Evolutionary conservation across 73 alveolate genomes (phyloP).

Genomic region (Blepharisma stoltei): DNA sequence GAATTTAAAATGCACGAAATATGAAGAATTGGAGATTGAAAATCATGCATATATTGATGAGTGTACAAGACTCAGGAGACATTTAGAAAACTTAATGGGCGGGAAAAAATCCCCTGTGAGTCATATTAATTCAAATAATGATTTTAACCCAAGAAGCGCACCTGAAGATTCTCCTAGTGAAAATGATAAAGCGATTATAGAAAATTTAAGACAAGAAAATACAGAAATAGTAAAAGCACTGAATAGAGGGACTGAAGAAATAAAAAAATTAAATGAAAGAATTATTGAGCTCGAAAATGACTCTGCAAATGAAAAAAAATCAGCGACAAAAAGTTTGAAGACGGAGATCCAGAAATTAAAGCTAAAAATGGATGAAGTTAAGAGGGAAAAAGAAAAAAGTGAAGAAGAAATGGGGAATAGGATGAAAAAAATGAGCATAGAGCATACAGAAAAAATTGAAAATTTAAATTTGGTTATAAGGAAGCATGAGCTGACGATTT

Average conservation of each 20-base stretch:
- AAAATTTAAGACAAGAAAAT: slow-evolving; percentile 14
- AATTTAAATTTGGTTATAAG: background rate
- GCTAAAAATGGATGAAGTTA: background rate
- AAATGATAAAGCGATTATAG: background rate
- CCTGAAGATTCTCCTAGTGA: background rate
- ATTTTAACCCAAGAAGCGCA: background rate
- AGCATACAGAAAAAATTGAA: background rate
- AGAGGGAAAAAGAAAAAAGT: slow-evolving; percentile 1
- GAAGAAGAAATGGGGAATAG: no score
- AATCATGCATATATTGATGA: slow-evolving; percentile 56
- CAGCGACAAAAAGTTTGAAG: background rate
- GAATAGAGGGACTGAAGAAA: slow-evolving; percentile 12
- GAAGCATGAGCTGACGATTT: background rate
- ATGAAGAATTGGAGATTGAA: slow-evolving; percentile 54
- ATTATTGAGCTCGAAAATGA: slow-evolving; percentile 11
- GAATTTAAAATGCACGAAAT: slow-evolving; percentile 53
- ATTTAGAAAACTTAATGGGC: slow-evolving; percentile 46
- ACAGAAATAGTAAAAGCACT: background rate
- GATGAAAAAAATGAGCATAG: background rate
- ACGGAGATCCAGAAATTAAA: background rate
- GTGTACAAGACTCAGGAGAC: slow-evolving; percentile 56
- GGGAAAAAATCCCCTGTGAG: background rate
- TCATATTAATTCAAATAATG: background rate
- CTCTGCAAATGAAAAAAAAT: background rate
- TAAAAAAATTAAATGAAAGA: slow-evolving; percentile 11